Evolutionary conservation across 2,329 filamentous ascomycete genomes (phyloP).

Genomic region (Boeremia lycopersici): DNA sequence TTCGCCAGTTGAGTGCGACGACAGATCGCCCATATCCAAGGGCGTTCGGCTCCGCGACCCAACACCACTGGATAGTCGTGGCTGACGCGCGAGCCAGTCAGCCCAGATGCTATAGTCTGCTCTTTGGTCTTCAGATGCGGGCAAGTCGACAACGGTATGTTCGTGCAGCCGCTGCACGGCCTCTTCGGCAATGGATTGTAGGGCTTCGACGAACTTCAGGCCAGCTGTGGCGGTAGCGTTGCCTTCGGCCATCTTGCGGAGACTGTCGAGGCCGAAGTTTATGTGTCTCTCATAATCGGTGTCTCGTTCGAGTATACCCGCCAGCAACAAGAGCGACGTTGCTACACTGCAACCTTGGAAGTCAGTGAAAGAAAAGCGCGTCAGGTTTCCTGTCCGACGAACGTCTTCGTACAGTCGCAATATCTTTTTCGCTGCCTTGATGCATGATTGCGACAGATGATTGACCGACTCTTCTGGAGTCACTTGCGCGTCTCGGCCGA

Average conservation of each 20-base stretch:
- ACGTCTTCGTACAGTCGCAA: slow-evolving; percentile 9
- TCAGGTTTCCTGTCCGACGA: slow-evolving; percentile 7
- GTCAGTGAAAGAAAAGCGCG: slow-evolving; percentile 5
- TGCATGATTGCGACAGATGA: slow-evolving; percentile 1
- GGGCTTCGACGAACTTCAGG: slow-evolving; percentile 8
- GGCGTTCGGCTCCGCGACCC: background rate
- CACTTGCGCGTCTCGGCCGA: background rate
- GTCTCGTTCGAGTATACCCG: slow-evolving; percentile 1
- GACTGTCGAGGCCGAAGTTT: slow-evolving; percentile 1
- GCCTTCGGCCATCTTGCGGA: slow-evolving; percentile 7
- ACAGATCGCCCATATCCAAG: background rate
- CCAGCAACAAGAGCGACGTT: slow-evolving; percentile 4
- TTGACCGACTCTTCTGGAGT: background rate
- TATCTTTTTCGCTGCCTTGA: slow-evolving; percentile 10
- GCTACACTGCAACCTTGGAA: slow-evolving; percentile 9
- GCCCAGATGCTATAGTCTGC: slow-evolving; percentile 3
- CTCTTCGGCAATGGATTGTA: slow-evolving; percentile 6
- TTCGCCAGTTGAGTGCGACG: background rate
- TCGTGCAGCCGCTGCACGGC: background rate
- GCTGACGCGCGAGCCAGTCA: slow-evolving; percentile 5
- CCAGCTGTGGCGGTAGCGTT: slow-evolving; percentile 5
- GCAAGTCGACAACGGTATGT: background rate
- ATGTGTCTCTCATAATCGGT: slow-evolving; percentile 7
- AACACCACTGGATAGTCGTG: background rate
- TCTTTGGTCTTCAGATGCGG: background rate